Percentiles rank a stretch among this genome's conserved stretches.
phyloP scores from a whole-genome alignment of 2,329 filamentous ascomycete species.

The Cryphonectria naterciae region DNA sequence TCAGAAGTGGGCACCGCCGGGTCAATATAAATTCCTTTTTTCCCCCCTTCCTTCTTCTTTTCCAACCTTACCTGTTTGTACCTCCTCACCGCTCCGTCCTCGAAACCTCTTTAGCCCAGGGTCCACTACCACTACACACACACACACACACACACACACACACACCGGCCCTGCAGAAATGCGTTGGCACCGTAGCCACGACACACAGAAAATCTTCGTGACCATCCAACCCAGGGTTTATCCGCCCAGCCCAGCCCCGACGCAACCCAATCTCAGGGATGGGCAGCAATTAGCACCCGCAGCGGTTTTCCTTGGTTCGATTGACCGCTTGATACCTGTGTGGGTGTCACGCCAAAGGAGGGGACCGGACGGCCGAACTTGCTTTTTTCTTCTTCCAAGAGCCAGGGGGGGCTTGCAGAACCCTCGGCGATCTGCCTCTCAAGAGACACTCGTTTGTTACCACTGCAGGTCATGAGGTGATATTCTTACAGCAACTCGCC shows the following conservation, averaged over 20 bases:
- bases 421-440: constrained; percentile 14
- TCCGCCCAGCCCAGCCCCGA: neutral
- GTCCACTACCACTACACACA: constrained; percentile 27
- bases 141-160: constrained; percentile 15
- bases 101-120: constrained; percentile 13
- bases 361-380: constrained; percentile 7
- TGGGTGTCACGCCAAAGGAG: constrained; percentile 20
- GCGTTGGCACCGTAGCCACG: constrained; percentile 29
- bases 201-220: constrained; percentile 21
- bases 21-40: constrained; percentile 23
- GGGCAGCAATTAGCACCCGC: constrained; percentile 7
- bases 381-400: constrained; percentile 9
- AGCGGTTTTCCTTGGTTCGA: constrained; percentile 12
- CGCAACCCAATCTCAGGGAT: neutral
- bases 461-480: constrained; percentile 13
- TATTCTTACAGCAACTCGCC: constrained; percentile 6
- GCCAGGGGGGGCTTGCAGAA: constrained; percentile 5
- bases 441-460: constrained; percentile 8
- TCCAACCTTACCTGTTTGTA: neutral
- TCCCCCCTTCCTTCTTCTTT: neutral
- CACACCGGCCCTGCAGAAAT: constrained; percentile 28
- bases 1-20: constrained; percentile 23
- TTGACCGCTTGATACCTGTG: neutral
- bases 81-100: constrained; percentile 26
- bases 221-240: constrained; percentile 7